Conservation (phyloP, 1,284 basidiomycete genomes). For the Coniferiporia sulphurascens region DNA sequence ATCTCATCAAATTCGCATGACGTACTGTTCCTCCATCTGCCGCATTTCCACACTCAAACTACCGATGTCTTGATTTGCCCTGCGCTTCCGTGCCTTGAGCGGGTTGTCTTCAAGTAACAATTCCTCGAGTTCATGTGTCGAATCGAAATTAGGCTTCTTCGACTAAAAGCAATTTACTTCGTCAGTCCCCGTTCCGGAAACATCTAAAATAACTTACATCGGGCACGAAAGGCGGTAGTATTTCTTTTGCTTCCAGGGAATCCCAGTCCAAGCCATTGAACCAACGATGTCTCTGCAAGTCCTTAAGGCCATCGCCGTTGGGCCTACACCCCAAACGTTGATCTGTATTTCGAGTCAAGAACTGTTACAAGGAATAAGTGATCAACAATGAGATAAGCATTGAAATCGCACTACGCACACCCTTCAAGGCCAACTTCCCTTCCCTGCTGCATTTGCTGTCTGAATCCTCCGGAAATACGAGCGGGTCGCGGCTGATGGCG, state of each 20-base stretch:
- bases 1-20: constrained; percentile 19
- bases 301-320: constrained; percentile 72
- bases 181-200: constrained; percentile 5
- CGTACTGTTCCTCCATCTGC: constrained; percentile 97
- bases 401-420: constrained; percentile 40
- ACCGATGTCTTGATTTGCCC: constrained; percentile 80
- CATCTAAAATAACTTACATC: constrained; percentile 55
- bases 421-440: constrained; percentile 64
- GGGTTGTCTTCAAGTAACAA: constrained; percentile 95
- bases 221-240: constrained; percentile 84
- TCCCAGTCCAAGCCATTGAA: constrained; percentile 86
- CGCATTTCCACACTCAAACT: constrained; percentile 86
- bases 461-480: constrained; percentile 76
- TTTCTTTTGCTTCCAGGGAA: constrained; percentile 75
- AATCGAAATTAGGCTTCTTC: constrained; percentile 98
- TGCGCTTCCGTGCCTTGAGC: constrained; percentile 89
- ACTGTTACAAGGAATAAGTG: constrained; percentile 66
- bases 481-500: constrained; percentile 74
- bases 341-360: constrained; percentile 54
- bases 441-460: constrained; percentile 63
- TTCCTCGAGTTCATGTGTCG: constrained; percentile 98
- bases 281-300: constrained; percentile 83
- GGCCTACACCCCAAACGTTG: constrained; percentile 81
- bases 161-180: constrained; percentile 44
- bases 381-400: background rate